These are phyloP conservation scores for Hypoxylon lienhwacheense DNA, from an alignment of 495 filamentous ascomycete genomes.

Conservation along the genomic window DNA sequence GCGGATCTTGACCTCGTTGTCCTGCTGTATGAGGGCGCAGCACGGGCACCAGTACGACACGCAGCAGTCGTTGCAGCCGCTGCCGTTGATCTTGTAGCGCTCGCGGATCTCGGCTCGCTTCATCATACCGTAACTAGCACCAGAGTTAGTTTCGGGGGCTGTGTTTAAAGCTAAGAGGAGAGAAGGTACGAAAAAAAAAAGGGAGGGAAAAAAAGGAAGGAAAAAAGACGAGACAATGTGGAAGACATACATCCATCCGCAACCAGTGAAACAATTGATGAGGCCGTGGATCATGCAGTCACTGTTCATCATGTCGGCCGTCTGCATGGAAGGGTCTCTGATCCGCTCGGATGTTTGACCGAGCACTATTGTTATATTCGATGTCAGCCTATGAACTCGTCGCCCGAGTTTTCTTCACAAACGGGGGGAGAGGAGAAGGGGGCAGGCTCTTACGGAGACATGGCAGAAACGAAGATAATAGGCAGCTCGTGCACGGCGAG, in stretches of 20 bases:
- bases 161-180: too few relatives aligned
- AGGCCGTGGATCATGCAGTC: slow-evolving; percentile 41
- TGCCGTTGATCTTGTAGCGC: slow-evolving; percentile 57
- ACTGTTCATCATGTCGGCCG: slow-evolving; percentile 48
- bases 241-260: slow-evolving; percentile 43
- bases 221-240: neutral
- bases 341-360: slow-evolving; percentile 55
- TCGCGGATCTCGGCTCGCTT: slow-evolving; percentile 58
- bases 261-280: slow-evolving; percentile 34
- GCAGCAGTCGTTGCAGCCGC: slow-evolving; percentile 53
- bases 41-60: slow-evolving; percentile 59
- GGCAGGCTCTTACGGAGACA: slow-evolving; percentile 45
- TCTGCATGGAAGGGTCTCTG: slow-evolving; percentile 48
- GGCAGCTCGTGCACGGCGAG: slow-evolving; percentile 42
- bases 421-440: too few relatives aligned
- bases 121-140: slow-evolving; percentile 45
- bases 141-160: neutral
- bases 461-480: slow-evolving; percentile 52
- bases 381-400: neutral
- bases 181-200: too few relatives aligned
- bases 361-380: slow-evolving; percentile 30
- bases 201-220: too few relatives aligned
- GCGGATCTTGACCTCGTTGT: slow-evolving; percentile 43
- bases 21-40: slow-evolving; percentile 45
- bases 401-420: too few relatives aligned